Base-by-base conservation (phyloP, 768 basidiomycete species). In the Hericium erinaceus region DNA sequence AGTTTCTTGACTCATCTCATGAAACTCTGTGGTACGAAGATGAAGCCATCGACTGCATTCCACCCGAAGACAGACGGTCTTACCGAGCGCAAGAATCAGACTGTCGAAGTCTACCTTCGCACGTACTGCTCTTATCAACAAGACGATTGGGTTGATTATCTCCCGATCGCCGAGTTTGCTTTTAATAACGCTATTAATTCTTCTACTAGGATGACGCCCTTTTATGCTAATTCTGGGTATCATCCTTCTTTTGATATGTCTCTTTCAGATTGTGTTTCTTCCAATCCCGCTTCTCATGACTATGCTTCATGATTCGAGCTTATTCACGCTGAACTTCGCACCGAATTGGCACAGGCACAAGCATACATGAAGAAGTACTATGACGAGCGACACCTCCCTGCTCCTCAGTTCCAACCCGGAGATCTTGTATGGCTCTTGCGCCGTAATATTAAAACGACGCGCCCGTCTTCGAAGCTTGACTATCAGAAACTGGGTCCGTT, bases 11-110 rank as follows among this genome's bases (percentile, higher is more conserved):
- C 51, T 38, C 16, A 52, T 9, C 51, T 52, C 28, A 18, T 52
- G 8, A 22, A 18, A 1, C 26, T 52, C 7, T 4, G 56, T 3
- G 20, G 50, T 4, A 62, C 65, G 18, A 37, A 67, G 6, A 33
- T 54, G 8, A 12, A 56, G 37, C 65, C 65, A 3, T 74, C 70
- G 3, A 76, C 75, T 0, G 73, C 74, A 0, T 79, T 74, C 58
- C 79, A 80, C 50, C 77, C 75, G 0, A 69, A 78, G 61, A 72
- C 74, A 3, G 72, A 78, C 54, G 68, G 71, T 54, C 69, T 67
- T 28, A 73, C 73, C 0, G 74, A 76, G 62, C 59, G 69, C 16
- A 65, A 64, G 18, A 77, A 75, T 53, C 69, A 74, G 59, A 69
- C 66, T 3, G 64, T 77, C 9, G 72, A 75, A 52, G 61, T 66